These are phyloP conservation scores for Coemansia sp. DNA, from an alignment of 192 early-diverging fungal genomes.

Conservation along the genomic window DNA sequence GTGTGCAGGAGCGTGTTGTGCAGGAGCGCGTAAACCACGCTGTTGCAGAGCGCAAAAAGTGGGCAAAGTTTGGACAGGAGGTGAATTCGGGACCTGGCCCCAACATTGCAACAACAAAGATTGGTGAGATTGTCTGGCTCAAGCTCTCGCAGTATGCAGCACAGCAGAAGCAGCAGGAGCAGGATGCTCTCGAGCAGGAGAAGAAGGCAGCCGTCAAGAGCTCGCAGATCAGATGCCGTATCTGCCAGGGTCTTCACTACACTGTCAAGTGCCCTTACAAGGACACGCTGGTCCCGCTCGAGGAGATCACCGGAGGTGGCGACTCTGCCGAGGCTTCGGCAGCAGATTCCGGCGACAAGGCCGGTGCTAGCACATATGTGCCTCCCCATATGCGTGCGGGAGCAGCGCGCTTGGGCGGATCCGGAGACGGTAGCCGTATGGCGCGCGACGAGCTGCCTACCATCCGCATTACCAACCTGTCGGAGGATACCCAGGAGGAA, in stretches of 20 bases:
- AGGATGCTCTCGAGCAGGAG: conserved; percentile 55
- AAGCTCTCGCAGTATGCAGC: conserved; percentile 68
- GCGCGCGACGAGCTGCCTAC: conserved; percentile 65
- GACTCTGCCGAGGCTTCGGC: conserved; percentile 6
- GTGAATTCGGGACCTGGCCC: conserved; percentile 74
- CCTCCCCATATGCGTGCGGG: conserved; percentile 81
- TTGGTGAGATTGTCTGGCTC: conserved; percentile 83
- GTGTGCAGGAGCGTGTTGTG: conserved; percentile 75
- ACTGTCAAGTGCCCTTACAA: conserved; percentile 98
- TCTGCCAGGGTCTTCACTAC: conserved; percentile 95
- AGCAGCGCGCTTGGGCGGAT: conserved; percentile 37
- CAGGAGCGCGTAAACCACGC: conserved; percentile 82
- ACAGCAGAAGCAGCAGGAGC: conserved; percentile 64
- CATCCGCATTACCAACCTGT: conserved; percentile 94
- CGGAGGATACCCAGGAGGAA: conserved; percentile 84
- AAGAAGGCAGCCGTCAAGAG: conserved; percentile 58
- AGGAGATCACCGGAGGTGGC: conserved; percentile 57
- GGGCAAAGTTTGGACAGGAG: conserved; percentile 90
- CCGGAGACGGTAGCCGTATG: conserved; percentile 33
- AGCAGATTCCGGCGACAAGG: background rate
- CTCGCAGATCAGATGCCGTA: conserved; percentile 90
- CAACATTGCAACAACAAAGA: conserved; percentile 81
- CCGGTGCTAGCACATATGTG: conserved; percentile 64
- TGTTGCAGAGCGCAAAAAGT: conserved; percentile 81
- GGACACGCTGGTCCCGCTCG: conserved; percentile 81